These are phyloP conservation scores for Globomyces sp. DNA, from an alignment of 371 early-diverging fungal genomes.

Conservation along the genomic window DNA sequence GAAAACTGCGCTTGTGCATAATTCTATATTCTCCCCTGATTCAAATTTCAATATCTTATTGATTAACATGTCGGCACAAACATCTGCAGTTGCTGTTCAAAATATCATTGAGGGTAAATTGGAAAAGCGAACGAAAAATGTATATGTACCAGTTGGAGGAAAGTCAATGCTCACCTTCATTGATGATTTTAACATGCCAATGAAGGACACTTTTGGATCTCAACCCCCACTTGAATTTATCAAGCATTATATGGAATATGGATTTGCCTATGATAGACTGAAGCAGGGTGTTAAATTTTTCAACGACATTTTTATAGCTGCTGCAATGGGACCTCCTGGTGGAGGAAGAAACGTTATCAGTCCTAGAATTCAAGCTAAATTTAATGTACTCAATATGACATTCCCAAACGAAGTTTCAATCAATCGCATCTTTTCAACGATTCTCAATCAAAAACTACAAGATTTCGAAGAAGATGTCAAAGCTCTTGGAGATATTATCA, in stretches of 20 bases:
- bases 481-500: constrained; percentile 52
- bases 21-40: constrained; percentile 38
- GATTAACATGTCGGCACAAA: constrained; percentile 50
- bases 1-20: constrained; percentile 51
- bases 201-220: constrained; percentile 54
- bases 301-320: constrained; percentile 46
- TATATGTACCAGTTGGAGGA: constrained; percentile 52
- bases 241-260: constrained; percentile 57
- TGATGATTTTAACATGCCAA: constrained; percentile 60
- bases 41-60: constrained; percentile 23
- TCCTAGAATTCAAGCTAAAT: constrained; percentile 48
- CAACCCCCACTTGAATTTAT: constrained; percentile 59
- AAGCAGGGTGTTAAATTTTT: constrained; percentile 54
- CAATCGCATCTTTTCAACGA: constrained; percentile 46
- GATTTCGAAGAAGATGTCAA: constrained; percentile 61
- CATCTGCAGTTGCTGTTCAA: constrained; percentile 45
- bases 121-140: constrained; percentile 53
- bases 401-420: constrained; percentile 48
- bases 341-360: constrained; percentile 49
- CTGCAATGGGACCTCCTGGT: constrained; percentile 60
- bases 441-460: constrained; percentile 53
- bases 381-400: constrained; percentile 54
- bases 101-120: constrained; percentile 44
- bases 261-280: constrained; percentile 52
- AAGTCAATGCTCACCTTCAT: constrained; percentile 49